Conservation (phyloP, 1,139 yeast species). For the Sugiyamaella xylanicola region DNA sequence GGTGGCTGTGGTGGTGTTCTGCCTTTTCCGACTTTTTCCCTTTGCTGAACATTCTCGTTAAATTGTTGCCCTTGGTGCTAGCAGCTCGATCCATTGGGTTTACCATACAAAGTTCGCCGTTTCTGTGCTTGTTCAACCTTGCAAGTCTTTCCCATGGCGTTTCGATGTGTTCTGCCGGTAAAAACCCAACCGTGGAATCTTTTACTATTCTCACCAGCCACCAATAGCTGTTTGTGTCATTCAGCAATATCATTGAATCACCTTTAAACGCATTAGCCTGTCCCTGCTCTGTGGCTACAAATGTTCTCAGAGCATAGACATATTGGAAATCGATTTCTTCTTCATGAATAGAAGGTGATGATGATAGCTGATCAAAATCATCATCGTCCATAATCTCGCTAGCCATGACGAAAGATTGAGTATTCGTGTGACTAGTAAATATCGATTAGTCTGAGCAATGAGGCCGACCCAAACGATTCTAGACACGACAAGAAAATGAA, state of each 20-base stretch:
- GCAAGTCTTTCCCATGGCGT: slow-evolving; percentile 91
- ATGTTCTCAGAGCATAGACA: slow-evolving; percentile 83
- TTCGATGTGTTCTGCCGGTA: slow-evolving; percentile 95
- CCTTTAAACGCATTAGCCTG: slow-evolving; percentile 81
- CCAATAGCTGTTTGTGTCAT: slow-evolving; percentile 95
- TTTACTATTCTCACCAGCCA: slow-evolving; percentile 81
- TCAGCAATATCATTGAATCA: slow-evolving; percentile 77
- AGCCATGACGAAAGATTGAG: slow-evolving; percentile 9
- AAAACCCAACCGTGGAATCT: slow-evolving; percentile 73
- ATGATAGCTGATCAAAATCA: slow-evolving; percentile 38
- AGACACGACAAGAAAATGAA: no score
- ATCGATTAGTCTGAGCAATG: no score
- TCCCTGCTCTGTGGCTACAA: slow-evolving; percentile 90
- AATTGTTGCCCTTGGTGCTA: slow-evolving; percentile 19
- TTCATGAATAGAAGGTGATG: slow-evolving; percentile 55
- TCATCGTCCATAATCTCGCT: slow-evolving; percentile 31
- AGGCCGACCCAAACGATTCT: no score
- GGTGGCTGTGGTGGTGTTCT: slow-evolving; percentile 15
- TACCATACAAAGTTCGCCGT: slow-evolving; percentile 58
- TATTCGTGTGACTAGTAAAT: slow-evolving; percentile 3
- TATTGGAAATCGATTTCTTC: slow-evolving; percentile 81
- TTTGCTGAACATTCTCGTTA: slow-evolving; percentile 30
- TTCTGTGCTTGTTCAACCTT: slow-evolving; percentile 86
- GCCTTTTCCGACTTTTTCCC: slow-evolving; percentile 23
- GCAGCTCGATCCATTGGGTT: neutral